Evolutionary conservation across 306 rosid species (phyloP).

Genomic region (Ceratonia siliqua): DNA sequence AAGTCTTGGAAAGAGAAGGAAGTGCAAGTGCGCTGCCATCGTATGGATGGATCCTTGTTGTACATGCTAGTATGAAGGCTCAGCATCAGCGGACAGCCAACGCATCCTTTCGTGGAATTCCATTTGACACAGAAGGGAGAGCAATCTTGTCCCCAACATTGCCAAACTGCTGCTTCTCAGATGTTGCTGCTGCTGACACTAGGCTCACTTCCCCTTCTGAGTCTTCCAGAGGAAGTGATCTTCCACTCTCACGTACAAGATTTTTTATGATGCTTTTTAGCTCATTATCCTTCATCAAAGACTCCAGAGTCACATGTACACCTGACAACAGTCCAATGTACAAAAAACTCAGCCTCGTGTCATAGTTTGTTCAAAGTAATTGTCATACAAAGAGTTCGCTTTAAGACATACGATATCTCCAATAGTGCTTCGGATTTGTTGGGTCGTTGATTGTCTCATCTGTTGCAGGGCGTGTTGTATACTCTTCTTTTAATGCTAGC

Average conservation of each 20-base stretch:
- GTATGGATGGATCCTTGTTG: conserved; percentile 20
- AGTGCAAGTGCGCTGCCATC: conserved; percentile 1
- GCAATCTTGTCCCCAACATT: conserved; percentile 33
- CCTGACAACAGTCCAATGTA: conserved; percentile 55
- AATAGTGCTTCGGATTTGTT: conserved; percentile 94
- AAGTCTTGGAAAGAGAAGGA: conserved; percentile 19
- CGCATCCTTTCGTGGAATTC: conserved; percentile 35
- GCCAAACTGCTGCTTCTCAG: conserved; percentile 40
- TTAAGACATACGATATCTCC: conserved; percentile 79
- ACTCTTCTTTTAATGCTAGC: conserved; percentile 82
- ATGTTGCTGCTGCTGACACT: conserved; percentile 21
- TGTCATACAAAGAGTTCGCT: neutral
- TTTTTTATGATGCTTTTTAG: conserved; percentile 63
- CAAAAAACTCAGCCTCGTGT: neutral
- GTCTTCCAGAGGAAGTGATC: conserved; percentile 65
- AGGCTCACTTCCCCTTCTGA: conserved; percentile 32
- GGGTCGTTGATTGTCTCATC: conserved; percentile 98
- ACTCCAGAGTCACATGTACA: conserved; percentile 78
- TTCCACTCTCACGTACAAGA: conserved; percentile 63
- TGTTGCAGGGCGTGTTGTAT: conserved; percentile 71
- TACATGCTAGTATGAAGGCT: conserved; percentile 14
- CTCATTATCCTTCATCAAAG: conserved; percentile 66
- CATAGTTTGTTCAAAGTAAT: neutral
- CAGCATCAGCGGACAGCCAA: conserved; percentile 43
- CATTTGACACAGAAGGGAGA: conserved; percentile 32